A percentile compares a stretch with the other conserved stretches of the same genome.
Evolutionary conservation across 2,329 filamentous ascomycete genomes (phyloP).

Genomic region (Talaromyces sp.): DNA sequence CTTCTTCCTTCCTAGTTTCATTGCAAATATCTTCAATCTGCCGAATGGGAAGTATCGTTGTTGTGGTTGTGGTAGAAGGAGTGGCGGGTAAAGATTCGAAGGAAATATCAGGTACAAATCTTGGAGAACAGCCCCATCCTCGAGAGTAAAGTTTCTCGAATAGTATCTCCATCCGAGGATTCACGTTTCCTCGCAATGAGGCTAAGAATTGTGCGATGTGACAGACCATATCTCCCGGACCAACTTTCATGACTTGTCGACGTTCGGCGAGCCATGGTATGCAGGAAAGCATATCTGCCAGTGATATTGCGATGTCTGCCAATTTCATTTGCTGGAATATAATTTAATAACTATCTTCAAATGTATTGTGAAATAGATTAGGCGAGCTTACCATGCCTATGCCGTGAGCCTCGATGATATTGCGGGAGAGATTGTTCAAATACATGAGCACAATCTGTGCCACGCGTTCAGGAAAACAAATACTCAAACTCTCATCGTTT

Average conservation of each 20-base stretch:
- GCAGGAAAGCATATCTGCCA: slow-evolving; percentile 13
- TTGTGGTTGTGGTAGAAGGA: neutral
- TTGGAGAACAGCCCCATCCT: slow-evolving; percentile 7
- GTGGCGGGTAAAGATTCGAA: neutral
- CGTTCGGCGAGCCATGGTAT: slow-evolving; percentile 12
- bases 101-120: neutral
- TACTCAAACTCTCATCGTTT: slow-evolving; percentile 12
- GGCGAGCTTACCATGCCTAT: slow-evolving; percentile 10
- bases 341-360: neutral
- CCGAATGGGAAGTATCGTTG: neutral
- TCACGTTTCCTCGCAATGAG: slow-evolving; percentile 13
- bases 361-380: neutral
- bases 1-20: neutral
- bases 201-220: slow-evolving; percentile 10
- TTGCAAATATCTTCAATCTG: slow-evolving; percentile 2
- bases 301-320: slow-evolving; percentile 14
- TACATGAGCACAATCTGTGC: slow-evolving; percentile 11
- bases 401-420: slow-evolving; percentile 14
- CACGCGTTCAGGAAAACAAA: slow-evolving; percentile 12
- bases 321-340: slow-evolving; percentile 13
- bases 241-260: slow-evolving; percentile 12
- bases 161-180: slow-evolving; percentile 14
- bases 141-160: slow-evolving; percentile 11
- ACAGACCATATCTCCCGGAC: slow-evolving; percentile 12
- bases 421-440: slow-evolving; percentile 13